Evolutionary conservation across 2,329 filamentous ascomycete genomes (phyloP).

Genomic region (Nothophoma quercina): DNA sequence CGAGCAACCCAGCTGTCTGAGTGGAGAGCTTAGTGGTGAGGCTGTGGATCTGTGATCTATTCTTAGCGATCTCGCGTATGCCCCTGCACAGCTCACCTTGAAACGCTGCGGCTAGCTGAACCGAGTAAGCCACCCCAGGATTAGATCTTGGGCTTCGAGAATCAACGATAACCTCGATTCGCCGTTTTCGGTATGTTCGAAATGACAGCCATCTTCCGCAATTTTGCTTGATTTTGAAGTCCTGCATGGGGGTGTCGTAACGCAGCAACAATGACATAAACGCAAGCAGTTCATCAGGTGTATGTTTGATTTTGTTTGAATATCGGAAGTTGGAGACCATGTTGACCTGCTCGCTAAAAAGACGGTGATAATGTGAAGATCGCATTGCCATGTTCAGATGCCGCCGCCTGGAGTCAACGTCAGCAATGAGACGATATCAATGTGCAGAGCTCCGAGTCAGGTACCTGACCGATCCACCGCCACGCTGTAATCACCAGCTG

Average conservation of each 20-base stretch:
- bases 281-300: too few relatives aligned
- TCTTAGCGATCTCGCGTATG: slow-evolving; percentile 8
- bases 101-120: slow-evolving; percentile 12
- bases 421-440: background rate
- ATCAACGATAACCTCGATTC: background rate
- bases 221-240: too few relatives aligned
- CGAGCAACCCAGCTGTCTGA: background rate
- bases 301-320: too few relatives aligned
- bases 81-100: slow-evolving; percentile 5
- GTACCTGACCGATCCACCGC: slow-evolving; percentile 47
- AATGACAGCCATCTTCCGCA: too few relatives aligned
- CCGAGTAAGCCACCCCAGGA: slow-evolving; percentile 4
- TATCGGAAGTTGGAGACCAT: too few relatives aligned
- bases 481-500: slow-evolving; percentile 46
- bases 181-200: too few relatives aligned
- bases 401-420: slow-evolving; percentile 7
- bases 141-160: background rate
- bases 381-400: too few relatives aligned
- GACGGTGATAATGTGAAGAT: too few relatives aligned
- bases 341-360: too few relatives aligned
- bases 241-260: too few relatives aligned
- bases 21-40: slow-evolving; percentile 1
- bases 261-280: background rate
- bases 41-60: slow-evolving; percentile 8
- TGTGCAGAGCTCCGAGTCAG: background rate